Base-by-base conservation (phyloP, 805 yeast genomes). In the Hanseniaspora meyeri region DNA sequence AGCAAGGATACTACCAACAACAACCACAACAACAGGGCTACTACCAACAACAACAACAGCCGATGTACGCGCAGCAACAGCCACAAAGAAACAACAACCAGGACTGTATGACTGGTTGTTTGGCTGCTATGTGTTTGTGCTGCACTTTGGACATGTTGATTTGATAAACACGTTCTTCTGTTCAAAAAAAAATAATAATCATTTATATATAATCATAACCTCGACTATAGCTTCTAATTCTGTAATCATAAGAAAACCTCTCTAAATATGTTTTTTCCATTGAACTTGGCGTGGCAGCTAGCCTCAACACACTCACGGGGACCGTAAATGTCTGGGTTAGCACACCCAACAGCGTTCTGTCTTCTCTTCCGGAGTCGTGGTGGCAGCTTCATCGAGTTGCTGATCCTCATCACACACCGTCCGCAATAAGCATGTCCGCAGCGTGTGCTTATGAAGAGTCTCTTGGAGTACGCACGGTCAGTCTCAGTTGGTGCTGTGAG, bases 401-500 rank as follows among this genome's bases (percentile, higher is more conserved):
- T 77, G n/a, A 84, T 80, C 62, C 81, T 77, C 60, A 79, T 79
- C 24, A 84, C 85, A 69, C 96, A 88, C 43, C 91, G 69, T 0
- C 96, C 96, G 68, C 96, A 88, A 66, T 79, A 88, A 0, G 82
- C 77, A 70, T 88, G 96, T 0, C 96, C 96, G 72, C 96, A 88
- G 42, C 70, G 68, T 0, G 86, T 77, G 19, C 76, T 74, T n/a
- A 55, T 32, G 63, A 82, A 88, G 1, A 84, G 77, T 59, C 88
- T 75, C 62, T 74, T 79, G 0, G 90, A 83, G 37, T 85, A 69
- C 56, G 77, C 82, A 19, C 70, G 63, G 63, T 86, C 95, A 0
- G 72, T 70, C 11, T 72, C 74, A 0, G 82, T 75, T n/a, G 82
- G 69, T 31, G 71, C 69, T 16, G 68, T 64, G 16, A 73, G 61